Percentiles rank a stretch among this genome's conserved stretches.
Evolutionary conservation across 208 protist species (phyloP).

Genomic region (Acanthamoeba castellanii): DNA sequence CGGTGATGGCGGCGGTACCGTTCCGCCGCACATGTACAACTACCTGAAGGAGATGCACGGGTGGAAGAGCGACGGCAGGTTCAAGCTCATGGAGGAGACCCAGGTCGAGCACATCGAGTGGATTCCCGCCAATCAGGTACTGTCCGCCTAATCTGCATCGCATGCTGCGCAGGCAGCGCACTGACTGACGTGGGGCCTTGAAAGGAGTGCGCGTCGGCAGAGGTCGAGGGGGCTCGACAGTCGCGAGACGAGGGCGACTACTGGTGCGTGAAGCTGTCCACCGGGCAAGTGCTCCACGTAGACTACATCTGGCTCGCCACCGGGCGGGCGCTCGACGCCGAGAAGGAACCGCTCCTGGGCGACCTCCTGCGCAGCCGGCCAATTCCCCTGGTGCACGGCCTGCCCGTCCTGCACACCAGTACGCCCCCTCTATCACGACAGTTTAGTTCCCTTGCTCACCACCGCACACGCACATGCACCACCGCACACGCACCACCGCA

Average conservation of each 20-base stretch:
- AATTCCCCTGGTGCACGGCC: not conserved
- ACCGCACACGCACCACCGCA: too few species aligned
- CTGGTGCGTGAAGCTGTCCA: conserved; percentile 43
- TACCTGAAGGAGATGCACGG: conserved; percentile 34
- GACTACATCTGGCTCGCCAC: conserved; percentile 60
- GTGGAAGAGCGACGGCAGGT: conserved; percentile 4
- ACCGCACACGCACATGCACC: too few species aligned
- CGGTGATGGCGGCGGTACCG: not conserved
- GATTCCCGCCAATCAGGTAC: not conserved
- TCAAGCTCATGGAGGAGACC: not conserved
- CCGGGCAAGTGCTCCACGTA: not conserved
- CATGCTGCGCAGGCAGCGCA: not conserved
- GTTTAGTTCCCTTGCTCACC: not conserved
- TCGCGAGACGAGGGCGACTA: not conserved
- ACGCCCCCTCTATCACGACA: not conserved
- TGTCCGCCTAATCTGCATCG: not conserved
- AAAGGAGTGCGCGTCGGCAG: not conserved
- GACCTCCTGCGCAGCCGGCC: not conserved
- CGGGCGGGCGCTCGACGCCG: conserved; percentile 1
- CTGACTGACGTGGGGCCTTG: not conserved
- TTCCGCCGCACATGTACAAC: conserved; percentile 22
- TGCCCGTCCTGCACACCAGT: conserved; percentile 13
- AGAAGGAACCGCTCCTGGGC: not conserved
- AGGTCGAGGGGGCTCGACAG: not conserved
- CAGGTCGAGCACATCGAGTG: not conserved